Evolutionary conservation across 441 rosid genomes (phyloP).

Genomic region (Isatis lusitanica): DNA sequence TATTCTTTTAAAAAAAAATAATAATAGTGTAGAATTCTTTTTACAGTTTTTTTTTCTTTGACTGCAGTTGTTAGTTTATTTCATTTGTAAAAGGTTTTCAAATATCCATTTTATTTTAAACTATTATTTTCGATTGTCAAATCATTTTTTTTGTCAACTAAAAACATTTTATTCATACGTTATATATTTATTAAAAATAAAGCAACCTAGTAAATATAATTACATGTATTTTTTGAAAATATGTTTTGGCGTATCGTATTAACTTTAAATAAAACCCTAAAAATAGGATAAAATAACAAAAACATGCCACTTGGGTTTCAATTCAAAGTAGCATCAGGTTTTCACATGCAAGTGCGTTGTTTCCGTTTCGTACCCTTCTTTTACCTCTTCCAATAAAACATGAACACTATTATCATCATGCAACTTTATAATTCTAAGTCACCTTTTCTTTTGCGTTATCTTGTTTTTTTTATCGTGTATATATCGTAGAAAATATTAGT

Average conservation of each 20-base stretch:
- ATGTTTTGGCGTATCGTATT: neutral
- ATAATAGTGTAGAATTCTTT: too few relatives aligned
- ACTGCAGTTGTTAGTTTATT: neutral
- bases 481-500: neutral
- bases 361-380: conserved; percentile 14
- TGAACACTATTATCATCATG: neutral
- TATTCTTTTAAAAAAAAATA: too few relatives aligned
- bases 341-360: conserved; percentile 33
- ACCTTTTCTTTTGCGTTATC: neutral
- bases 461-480: neutral
- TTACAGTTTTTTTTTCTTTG: too few relatives aligned
- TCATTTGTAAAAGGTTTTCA: neutral
- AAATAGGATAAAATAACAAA: conserved; percentile 1
- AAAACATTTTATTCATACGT: neutral
- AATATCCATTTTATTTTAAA: neutral
- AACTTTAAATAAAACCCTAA: neutral
- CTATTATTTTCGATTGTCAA: neutral
- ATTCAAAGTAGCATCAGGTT: conserved; percentile 5
- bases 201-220: neutral
- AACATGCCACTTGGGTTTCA: conserved; percentile 29
- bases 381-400: conserved; percentile 24
- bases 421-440: conserved; percentile 3
- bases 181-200: neutral
- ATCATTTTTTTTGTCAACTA: neutral
- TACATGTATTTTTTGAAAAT: neutral